Conservation (phyloP, 1,139 yeast species). For the Blastobotrys arbuscula region DNA sequence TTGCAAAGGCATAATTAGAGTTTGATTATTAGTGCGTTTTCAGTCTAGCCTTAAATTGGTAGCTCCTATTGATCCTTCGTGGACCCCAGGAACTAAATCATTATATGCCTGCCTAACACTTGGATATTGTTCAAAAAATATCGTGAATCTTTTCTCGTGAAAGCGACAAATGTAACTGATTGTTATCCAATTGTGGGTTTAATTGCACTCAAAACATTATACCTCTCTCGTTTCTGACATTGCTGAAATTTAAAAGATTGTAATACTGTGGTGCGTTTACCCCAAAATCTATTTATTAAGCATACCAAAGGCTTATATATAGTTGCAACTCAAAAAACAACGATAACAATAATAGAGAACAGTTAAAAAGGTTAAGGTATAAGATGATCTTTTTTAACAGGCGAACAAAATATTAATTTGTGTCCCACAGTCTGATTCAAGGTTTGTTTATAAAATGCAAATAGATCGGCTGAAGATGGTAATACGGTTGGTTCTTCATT, state of each 20-base stretch:
- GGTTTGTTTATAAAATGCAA: slow-evolving; percentile 66
- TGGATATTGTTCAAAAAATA: slow-evolving; percentile 89
- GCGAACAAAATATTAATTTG: no score
- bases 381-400: no score
- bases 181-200: slow-evolving; percentile 76
- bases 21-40: no score
- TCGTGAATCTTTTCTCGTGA: slow-evolving; percentile 87
- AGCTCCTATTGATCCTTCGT: slow-evolving; percentile 86
- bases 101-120: slow-evolving; percentile 83
- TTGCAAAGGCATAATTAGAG: no score
- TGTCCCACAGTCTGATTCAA: slow-evolving; percentile 71
- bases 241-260: slow-evolving; percentile 81
- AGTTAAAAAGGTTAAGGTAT: no score
- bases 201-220: slow-evolving; percentile 87
- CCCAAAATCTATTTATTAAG: no score
- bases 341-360: no score
- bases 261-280: slow-evolving; percentile 68
- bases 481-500: slow-evolving; percentile 53
- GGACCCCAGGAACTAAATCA: slow-evolving; percentile 83
- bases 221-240: slow-evolving; percentile 86
- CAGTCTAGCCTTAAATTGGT: no score
- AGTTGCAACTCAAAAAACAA: no score
- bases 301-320: no score
- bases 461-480: slow-evolving; percentile 81
- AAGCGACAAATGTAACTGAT: slow-evolving; percentile 82